These are phyloP conservation scores for Neofusicoccum sp. DNA, from an alignment of 2,329 filamentous ascomycete genomes.

Conservation along the genomic window DNA sequence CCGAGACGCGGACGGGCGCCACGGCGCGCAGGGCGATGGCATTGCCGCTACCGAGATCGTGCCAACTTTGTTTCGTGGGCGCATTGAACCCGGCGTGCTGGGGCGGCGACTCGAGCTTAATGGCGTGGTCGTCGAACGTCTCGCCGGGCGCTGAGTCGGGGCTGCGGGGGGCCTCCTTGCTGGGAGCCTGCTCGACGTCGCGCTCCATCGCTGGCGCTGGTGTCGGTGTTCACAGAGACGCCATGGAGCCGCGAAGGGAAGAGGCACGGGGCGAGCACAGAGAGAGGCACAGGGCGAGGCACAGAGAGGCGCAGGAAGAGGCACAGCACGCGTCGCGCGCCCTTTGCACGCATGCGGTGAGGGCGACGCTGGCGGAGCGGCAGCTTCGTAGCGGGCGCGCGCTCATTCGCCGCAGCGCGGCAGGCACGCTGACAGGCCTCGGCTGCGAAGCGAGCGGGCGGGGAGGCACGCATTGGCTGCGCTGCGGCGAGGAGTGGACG, in stretches of 20 bases:
- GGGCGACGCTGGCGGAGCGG: neutral
- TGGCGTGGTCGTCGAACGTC: neutral
- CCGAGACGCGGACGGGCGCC: slow-evolving; percentile 54
- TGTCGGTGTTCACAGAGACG: neutral
- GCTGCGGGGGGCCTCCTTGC: neutral
- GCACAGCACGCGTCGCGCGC: neutral
- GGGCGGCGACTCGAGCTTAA: neutral
- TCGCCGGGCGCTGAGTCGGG: neutral
- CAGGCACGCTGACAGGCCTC: neutral
- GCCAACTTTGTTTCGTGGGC: neutral
- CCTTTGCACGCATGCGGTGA: neutral
- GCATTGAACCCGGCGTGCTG: neutral
- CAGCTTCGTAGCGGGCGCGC: neutral
- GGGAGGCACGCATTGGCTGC: neutral
- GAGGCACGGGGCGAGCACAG: neutral
- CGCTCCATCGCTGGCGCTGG: neutral
- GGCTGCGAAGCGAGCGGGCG: neutral
- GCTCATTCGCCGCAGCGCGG: neutral
- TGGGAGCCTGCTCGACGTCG: slow-evolving; percentile 4
- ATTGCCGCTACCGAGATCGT: slow-evolving; percentile 23
- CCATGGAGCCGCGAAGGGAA: neutral
- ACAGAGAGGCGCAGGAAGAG: neutral
- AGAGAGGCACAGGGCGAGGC: neutral
- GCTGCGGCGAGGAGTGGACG: neutral
- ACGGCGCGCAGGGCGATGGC: slow-evolving; percentile 49